Percentiles rank a stretch among this genome's conserved stretches.
Evolutionary conservation across 148 eudicot genomes (phyloP).

Genomic region (Vaccinium macrocarpon): DNA sequence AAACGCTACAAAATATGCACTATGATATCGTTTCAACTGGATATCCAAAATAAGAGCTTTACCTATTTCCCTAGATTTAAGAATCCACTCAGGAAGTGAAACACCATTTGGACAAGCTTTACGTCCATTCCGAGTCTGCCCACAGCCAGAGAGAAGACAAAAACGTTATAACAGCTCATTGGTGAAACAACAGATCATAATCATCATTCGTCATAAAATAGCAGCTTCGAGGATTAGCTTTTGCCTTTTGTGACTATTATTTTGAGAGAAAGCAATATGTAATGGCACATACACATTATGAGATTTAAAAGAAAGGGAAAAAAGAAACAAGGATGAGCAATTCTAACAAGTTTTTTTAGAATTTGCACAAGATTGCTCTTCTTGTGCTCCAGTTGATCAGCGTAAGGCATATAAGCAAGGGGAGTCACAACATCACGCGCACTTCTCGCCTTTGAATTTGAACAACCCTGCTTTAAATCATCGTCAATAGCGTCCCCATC

Average conservation of each 20-base stretch:
- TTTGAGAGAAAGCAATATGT: not conserved
- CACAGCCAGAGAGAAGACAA: conserved; percentile 27
- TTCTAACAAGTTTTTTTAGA: conserved; percentile 79
- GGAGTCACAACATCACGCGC: conserved; percentile 90
- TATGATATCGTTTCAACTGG: not conserved
- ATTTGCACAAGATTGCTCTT: conserved; percentile 54
- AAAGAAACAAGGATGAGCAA: conserved; percentile 11
- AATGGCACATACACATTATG: not conserved
- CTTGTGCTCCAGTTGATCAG: conserved; percentile 87
- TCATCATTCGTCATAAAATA: not conserved
- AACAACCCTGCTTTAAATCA: conserved; percentile 23
- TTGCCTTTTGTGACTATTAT: not conserved
- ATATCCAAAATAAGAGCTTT: conserved; percentile 17
- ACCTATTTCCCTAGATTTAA: conserved; percentile 87
- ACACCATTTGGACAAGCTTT: conserved; percentile 83
- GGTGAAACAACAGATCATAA: conserved; percentile 10
- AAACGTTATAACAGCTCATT: not conserved
- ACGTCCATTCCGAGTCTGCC: conserved; percentile 81
- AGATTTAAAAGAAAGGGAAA: not conserved
- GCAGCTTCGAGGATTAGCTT: not conserved
- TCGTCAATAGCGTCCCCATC: conserved; percentile 40
- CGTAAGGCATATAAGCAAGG: conserved; percentile 76
- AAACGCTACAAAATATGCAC: not conserved
- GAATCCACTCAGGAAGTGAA: conserved; percentile 79
- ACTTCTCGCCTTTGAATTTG: conserved; percentile 51